A percentile compares a stretch with the other conserved stretches of the same genome.
Evolutionary conservation across 495 filamentous ascomycete genomes (phyloP).

Genomic region (Amniculicola lignicola): DNA sequence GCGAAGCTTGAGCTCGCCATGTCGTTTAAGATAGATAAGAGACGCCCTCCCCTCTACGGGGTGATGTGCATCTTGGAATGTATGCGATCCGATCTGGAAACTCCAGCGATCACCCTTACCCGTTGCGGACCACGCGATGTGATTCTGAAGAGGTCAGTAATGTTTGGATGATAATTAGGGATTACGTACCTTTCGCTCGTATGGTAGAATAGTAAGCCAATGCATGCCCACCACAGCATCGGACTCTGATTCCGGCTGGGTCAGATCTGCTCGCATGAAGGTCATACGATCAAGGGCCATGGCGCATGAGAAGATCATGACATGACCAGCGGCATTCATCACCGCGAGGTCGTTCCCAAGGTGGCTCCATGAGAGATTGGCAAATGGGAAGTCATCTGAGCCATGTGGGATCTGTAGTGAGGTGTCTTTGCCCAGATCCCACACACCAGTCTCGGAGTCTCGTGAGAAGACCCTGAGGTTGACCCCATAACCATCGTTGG

Average conservation of each 20-base stretch:
- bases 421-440: constrained; percentile 67
- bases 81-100: constrained; percentile 50
- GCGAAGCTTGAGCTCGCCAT: constrained; percentile 65
- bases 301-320: constrained; percentile 62
- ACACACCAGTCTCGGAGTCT: constrained; percentile 66
- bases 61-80: constrained; percentile 61
- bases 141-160: constrained; percentile 37
- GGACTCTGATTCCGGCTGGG: constrained; percentile 66
- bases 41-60: constrained; percentile 63
- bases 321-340: constrained; percentile 68
- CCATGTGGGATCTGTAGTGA: constrained; percentile 46
- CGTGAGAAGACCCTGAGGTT: constrained; percentile 70
- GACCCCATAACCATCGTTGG: constrained; percentile 63
- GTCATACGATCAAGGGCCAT: constrained; percentile 66
- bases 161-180: background rate
- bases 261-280: constrained; percentile 51
- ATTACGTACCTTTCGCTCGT: constrained; percentile 49
- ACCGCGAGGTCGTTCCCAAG: constrained; percentile 70
- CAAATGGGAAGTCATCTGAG: constrained; percentile 55
- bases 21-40: constrained; percentile 66
- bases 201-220: constrained; percentile 58
- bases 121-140: constrained; percentile 29
- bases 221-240: constrained; percentile 75
- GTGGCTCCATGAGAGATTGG: constrained; percentile 79
- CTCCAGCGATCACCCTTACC: constrained; percentile 44